Evolutionary conservation across 768 basidiomycete species (phyloP), one percentile per base, ranked within the genome.

Genomic region (Mycena sanguinolenta): DNA sequence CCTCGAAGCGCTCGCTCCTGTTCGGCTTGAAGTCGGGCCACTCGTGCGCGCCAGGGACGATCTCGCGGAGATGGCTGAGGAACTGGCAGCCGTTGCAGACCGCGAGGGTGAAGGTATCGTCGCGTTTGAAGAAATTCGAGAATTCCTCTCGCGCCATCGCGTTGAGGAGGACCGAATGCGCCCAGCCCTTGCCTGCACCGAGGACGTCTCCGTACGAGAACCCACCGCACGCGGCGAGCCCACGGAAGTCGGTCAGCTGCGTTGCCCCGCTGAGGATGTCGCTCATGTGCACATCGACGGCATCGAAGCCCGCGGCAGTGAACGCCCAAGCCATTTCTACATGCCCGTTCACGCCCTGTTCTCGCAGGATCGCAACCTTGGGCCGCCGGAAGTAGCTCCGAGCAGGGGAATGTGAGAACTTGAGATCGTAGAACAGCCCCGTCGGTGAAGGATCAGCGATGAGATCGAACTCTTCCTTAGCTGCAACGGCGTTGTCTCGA

Each of bases 291-390:
- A 99, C 95, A 77, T 99, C 98, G 62, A 98, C 86, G 12, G 97
- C 93, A 34, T 34, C 32, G 10, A 34, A 34, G 32, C 32, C 32
- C 4, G 96, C 96, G 3, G 89, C 93, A 9, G 91, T 87, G 84
- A 99, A 99, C 30, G 97, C 90, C 96, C 96, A 99, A 1, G 94
- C 98, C 98, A 99, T 98, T 84, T 99, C 98, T 34, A 95, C 85
- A 58, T 99, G 97, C 3, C 98, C 98, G 79, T 99, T 99, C 68
- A 99, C 96, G 70, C 98, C 98, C 78, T 99, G 98, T 81, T 99
- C 98, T 58, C 98, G 92, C 34, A 99, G 87, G 74, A 99, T 95
- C 27, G 97, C 97, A 32, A 99, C 95, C 78, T 90, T 92, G 10
- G 98, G 98, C 0, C 93, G 90, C 58, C 79, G 80, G 73, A 85